phyloP scores from a whole-genome alignment of 495 filamentous ascomycete genomes.

The Halenospora varia region DNA sequence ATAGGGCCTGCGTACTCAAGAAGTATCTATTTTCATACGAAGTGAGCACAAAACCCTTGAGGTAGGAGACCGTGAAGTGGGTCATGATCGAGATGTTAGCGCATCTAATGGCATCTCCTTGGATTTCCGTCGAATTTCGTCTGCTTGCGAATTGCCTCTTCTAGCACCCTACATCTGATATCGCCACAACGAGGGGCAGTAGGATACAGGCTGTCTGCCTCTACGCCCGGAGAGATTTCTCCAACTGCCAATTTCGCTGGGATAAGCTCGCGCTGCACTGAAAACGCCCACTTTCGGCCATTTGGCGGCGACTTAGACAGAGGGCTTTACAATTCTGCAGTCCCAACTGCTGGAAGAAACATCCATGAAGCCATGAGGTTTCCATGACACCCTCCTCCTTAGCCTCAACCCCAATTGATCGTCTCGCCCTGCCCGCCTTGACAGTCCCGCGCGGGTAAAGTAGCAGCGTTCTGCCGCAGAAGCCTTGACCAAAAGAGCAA shows the following conservation, averaged over 20 bases:
- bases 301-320: not conserved
- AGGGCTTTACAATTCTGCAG: not conserved
- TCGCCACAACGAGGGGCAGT: not conserved
- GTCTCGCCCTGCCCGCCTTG: not conserved
- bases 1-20: too few relatives aligned
- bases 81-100: too few relatives aligned
- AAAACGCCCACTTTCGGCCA: too few relatives aligned
- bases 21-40: too few relatives aligned
- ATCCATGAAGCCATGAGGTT: not conserved
- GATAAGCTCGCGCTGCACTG: too few relatives aligned
- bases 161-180: not conserved
- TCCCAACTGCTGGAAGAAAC: not conserved
- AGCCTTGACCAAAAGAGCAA: too few relatives aligned
- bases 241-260: too few relatives aligned
- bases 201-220: too few relatives aligned
- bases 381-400: not conserved
- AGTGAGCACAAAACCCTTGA: too few relatives aligned
- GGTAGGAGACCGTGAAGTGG: too few relatives aligned
- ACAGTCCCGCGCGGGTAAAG: not conserved
- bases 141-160: not conserved
- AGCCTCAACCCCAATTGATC: not conserved
- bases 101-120: not conserved
- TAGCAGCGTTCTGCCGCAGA: not conserved
- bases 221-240: too few relatives aligned
- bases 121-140: not conserved